Conservation (phyloP, 2,329 filamentous ascomycete genomes). For the Zelopaecilomyces penicillatus region DNA sequence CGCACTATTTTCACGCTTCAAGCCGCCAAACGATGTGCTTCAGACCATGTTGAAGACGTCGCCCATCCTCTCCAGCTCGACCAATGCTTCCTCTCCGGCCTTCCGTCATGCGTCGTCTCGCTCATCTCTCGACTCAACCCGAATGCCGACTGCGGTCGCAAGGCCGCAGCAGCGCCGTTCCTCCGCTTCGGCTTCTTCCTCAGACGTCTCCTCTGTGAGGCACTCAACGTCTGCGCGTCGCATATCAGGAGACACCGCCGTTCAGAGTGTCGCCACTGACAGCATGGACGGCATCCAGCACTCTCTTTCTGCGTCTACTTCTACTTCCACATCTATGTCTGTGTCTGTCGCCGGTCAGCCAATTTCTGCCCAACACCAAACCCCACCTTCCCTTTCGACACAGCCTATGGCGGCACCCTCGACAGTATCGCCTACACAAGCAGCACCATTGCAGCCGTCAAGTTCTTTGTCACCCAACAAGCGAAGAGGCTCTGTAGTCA, state of each 20-base stretch:
- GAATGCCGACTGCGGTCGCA: slow-evolving; percentile 5
- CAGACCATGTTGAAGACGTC: slow-evolving; percentile 53
- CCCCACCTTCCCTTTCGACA: background rate
- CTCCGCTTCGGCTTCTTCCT: slow-evolving; percentile 1
- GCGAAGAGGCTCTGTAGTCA: slow-evolving; percentile 18
- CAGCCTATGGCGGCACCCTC: background rate
- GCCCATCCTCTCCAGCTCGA: slow-evolving; percentile 40
- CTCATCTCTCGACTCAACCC: slow-evolving; percentile 11
- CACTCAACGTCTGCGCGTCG: slow-evolving; percentile 3
- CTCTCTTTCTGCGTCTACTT: slow-evolving; percentile 2
- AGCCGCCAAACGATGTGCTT: slow-evolving; percentile 34
- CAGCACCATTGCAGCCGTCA: background rate
- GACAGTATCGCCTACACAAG: background rate
- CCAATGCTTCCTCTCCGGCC: slow-evolving; percentile 44
- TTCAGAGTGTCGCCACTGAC: background rate
- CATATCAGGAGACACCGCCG: background rate
- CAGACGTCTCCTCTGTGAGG: background rate
- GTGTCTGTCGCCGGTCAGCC: background rate
- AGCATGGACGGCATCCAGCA: background rate
- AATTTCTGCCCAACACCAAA: slow-evolving; percentile 1
- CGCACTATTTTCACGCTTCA: slow-evolving; percentile 1
- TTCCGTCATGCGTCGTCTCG: slow-evolving; percentile 26
- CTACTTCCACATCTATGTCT: background rate
- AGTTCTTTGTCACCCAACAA: slow-evolving; percentile 23
- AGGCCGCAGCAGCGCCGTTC: background rate